phyloP scores from a whole-genome alignment of 176 grass and related monocot genomes.

The Coix lacrymajobi region DNA sequence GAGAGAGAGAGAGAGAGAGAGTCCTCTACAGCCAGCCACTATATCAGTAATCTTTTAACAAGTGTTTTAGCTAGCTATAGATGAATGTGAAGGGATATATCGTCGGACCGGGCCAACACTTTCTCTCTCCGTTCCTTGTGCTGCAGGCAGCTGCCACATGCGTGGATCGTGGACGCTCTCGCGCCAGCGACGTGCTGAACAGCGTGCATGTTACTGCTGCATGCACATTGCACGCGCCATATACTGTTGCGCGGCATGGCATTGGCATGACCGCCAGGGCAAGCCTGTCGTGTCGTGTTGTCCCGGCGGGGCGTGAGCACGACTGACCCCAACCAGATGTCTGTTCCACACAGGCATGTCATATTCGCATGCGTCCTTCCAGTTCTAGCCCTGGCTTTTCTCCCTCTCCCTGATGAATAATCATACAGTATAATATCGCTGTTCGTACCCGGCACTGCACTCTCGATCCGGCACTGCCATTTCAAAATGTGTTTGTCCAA shows the following conservation, averaged over 20 bases:
- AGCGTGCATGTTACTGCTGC: slow-evolving; percentile 19
- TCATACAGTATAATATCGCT: no score
- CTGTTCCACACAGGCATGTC: slow-evolving; percentile 24
- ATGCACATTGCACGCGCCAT: background rate
- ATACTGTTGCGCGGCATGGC: slow-evolving; percentile 20
- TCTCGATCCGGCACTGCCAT: background rate
- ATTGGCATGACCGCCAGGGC: background rate
- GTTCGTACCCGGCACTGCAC: background rate
- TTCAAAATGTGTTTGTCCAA: background rate
- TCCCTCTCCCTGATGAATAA: background rate
- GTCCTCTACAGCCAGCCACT: background rate
- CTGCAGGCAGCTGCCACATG: background rate
- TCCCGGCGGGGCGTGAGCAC: background rate
- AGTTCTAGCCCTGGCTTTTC: background rate
- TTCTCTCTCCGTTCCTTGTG: background rate
- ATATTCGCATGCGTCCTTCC: background rate
- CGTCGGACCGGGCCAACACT: background rate
- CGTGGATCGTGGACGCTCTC: background rate
- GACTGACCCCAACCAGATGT: slow-evolving; percentile 28
- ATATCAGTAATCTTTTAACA: background rate
- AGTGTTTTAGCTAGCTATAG: background rate
- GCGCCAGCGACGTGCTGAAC: background rate
- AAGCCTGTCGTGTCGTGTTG: background rate
- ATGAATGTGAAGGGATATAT: background rate
- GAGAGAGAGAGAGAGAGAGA: background rate